Percentiles rank a stretch among this genome's conserved stretches.
phyloP scores from a whole-genome alignment of 1,284 basidiomycete species.

The Fomitiporia mediterranea region DNA sequence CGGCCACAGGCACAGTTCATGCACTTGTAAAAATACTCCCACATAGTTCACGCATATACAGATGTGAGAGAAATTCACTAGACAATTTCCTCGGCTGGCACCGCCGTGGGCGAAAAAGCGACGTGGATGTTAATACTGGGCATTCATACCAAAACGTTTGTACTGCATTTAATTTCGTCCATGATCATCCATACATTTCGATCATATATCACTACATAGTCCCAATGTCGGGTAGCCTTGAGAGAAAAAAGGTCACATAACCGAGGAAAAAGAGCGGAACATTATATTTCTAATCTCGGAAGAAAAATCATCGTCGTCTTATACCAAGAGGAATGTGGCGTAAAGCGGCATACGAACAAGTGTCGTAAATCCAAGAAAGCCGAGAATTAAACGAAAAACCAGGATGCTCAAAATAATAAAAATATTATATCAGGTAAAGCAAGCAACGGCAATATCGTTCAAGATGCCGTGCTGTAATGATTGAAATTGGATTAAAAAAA shows the following conservation, averaged over 20 bases:
- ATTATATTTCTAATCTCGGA: slow-evolving; percentile 4
- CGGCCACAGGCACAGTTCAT: background rate
- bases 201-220: too few relatives aligned
- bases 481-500: background rate
- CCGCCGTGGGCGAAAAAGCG: background rate
- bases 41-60: background rate
- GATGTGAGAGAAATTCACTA: background rate
- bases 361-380: background rate
- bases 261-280: background rate
- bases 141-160: background rate
- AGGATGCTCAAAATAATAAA: background rate
- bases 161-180: slow-evolving; percentile 5
- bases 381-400: background rate
- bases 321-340: background rate
- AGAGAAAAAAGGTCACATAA: background rate
- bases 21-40: background rate
- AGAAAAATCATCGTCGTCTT: slow-evolving; percentile 2
- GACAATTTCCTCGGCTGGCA: background rate
- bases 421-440: background rate
- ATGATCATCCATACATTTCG: slow-evolving; percentile 3
- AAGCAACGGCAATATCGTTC: background rate
- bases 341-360: background rate
- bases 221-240: too few relatives aligned
- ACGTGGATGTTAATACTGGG: slow-evolving; percentile 1
- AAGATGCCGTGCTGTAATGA: background rate